phyloP scores from a whole-genome alignment of 2,329 filamentous ascomycete genomes.

The Rugonectria rugulosa region DNA sequence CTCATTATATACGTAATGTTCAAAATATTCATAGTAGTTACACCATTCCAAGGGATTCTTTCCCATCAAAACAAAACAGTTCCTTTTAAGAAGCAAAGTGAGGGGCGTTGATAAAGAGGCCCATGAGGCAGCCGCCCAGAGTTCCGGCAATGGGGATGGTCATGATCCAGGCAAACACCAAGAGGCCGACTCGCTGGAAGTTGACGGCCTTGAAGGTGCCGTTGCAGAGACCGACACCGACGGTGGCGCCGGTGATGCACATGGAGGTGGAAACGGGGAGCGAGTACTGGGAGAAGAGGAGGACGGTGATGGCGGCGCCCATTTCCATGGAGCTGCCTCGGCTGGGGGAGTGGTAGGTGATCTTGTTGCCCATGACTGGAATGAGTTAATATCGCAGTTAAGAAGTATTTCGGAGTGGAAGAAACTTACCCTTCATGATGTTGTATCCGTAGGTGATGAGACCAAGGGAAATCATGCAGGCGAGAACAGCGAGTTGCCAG shows the following conservation, averaged over 20 bases:
- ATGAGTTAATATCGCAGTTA: constrained; percentile 22
- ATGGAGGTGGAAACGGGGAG: constrained; percentile 80
- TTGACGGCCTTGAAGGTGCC: constrained; percentile 76
- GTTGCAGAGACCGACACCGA: constrained; percentile 81
- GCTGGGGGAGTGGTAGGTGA: constrained; percentile 71
- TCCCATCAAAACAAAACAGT: not conserved
- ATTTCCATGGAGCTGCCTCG: constrained; percentile 77
- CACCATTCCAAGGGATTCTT: not conserved
- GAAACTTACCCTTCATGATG: constrained; percentile 75
- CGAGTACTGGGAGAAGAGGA: constrained; percentile 77
- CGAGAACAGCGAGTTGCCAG: constrained; percentile 79
- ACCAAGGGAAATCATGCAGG: constrained; percentile 69
- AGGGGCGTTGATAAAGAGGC: constrained; percentile 50
- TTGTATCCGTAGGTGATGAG: constrained; percentile 82
- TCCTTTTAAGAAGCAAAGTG: constrained; percentile 37
- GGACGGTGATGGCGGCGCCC: constrained; percentile 79
- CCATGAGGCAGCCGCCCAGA: constrained; percentile 52
- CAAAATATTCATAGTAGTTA: not conserved
- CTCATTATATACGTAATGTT: constrained; percentile 10
- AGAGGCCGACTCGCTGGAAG: constrained; percentile 74
- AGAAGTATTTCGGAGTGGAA: not conserved
- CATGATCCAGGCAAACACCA: constrained; percentile 68
- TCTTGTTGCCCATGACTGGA: constrained; percentile 80
- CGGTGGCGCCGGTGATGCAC: constrained; percentile 83
- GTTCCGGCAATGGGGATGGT: constrained; percentile 53